Percentiles rank a stretch among this genome's conserved stretches.
Conservation (phyloP, 495 filamentous ascomycete genomes). For the Letharia columbiana region DNA sequence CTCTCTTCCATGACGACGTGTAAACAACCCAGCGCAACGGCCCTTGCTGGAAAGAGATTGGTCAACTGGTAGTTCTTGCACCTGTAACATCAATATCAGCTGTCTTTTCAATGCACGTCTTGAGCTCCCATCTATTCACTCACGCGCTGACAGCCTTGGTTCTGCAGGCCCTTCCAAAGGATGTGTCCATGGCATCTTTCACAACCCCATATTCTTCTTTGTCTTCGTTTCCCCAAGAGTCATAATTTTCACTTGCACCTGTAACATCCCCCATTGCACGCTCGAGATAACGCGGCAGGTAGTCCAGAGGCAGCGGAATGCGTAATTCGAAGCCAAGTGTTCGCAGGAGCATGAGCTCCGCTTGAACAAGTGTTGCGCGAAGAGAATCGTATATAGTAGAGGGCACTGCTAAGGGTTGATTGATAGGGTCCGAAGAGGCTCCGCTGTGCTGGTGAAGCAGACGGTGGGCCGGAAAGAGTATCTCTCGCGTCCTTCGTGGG, state of each 20-base stretch:
- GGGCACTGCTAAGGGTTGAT: slow-evolving; percentile 31
- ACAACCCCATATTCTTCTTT: slow-evolving; percentile 34
- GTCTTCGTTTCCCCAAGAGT: slow-evolving; percentile 29
- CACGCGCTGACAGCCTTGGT: slow-evolving; percentile 29
- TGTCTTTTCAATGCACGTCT: not conserved
- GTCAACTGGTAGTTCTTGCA: slow-evolving; percentile 31
- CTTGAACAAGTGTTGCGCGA: slow-evolving; percentile 35
- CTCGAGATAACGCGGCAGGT: slow-evolving; percentile 34
- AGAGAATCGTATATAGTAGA: slow-evolving; percentile 35
- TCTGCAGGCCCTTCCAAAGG: slow-evolving; percentile 30
- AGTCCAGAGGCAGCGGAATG: slow-evolving; percentile 34
- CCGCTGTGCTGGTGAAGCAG: slow-evolving; percentile 28
- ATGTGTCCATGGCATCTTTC: slow-evolving; percentile 30
- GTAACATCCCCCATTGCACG: slow-evolving; percentile 26
- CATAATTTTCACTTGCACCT: slow-evolving; percentile 29
- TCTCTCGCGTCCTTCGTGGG: slow-evolving; percentile 36
- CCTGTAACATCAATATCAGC: slow-evolving; percentile 16
- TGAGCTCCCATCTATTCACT: slow-evolving; percentile 10
- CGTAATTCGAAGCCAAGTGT: slow-evolving; percentile 37
- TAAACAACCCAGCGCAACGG: slow-evolving; percentile 34
- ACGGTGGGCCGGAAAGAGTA: slow-evolving; percentile 36
- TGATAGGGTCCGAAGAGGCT: not conserved
- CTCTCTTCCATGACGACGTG: slow-evolving; percentile 28
- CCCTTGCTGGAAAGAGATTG: slow-evolving; percentile 34
- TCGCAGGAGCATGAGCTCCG: slow-evolving; percentile 36